A percentile compares a stretch with the other conserved stretches of the same genome.
These are phyloP conservation scores for Colletotrichum truncatum DNA, from an alignment of 2,329 filamentous ascomycete genomes.

Conservation along the genomic window DNA sequence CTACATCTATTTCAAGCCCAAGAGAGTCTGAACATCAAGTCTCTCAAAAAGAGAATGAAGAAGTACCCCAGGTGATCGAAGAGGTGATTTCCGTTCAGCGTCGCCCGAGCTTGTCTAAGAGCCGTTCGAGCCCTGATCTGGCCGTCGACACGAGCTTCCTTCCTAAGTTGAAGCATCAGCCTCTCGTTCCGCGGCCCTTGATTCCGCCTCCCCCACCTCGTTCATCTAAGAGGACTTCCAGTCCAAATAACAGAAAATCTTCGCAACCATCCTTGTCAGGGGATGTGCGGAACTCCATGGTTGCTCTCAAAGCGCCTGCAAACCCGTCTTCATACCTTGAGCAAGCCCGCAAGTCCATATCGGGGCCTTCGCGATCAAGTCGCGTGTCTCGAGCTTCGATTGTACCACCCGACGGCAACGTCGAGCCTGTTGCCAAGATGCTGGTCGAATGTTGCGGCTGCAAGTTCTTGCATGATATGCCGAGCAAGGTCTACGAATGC, in stretches of 20 bases:
- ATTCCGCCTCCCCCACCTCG: slow-evolving; percentile 30
- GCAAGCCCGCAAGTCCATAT: slow-evolving; percentile 26
- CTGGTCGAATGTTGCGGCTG: slow-evolving; percentile 73
- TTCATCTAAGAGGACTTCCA: slow-evolving; percentile 31
- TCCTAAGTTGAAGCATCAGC: slow-evolving; percentile 49
- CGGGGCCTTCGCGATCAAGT: slow-evolving; percentile 2
- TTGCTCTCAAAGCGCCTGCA: slow-evolving; percentile 6
- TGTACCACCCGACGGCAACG: slow-evolving; percentile 12
- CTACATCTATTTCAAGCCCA: slow-evolving; percentile 5
- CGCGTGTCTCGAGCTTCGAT: slow-evolving; percentile 20
- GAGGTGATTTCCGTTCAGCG: slow-evolving; percentile 9
- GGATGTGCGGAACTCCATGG: slow-evolving; percentile 4
- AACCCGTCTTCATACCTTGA: slow-evolving; percentile 23
- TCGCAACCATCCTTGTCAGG: slow-evolving; percentile 7
- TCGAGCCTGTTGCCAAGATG: slow-evolving; percentile 66
- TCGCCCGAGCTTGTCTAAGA: slow-evolving; percentile 31
- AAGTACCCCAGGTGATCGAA: background rate
- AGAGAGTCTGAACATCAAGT: background rate
- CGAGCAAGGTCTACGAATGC: slow-evolving; percentile 69
- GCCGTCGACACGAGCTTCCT: slow-evolving; percentile 40
- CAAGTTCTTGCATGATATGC: slow-evolving; percentile 73
- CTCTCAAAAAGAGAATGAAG: background rate
- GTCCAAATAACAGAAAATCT: slow-evolving; percentile 19
- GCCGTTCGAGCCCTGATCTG: slow-evolving; percentile 36
- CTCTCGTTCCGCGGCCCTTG: slow-evolving; percentile 37